Percentiles rank a stretch among this genome's conserved stretches.
Evolutionary conservation across 2,329 filamentous ascomycete genomes (phyloP).

Genomic region (Aspergillus chevalieri): DNA sequence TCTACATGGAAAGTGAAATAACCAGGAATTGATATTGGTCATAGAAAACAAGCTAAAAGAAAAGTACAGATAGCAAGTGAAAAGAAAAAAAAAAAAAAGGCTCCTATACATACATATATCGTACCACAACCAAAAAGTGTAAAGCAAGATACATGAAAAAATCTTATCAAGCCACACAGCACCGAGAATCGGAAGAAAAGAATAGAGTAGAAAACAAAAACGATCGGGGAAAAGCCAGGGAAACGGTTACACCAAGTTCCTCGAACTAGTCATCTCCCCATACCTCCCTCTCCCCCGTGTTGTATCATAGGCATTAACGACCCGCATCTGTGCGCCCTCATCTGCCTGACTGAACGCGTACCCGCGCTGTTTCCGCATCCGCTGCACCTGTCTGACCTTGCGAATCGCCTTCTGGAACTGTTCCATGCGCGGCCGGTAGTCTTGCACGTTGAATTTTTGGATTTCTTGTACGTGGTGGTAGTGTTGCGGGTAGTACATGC

Average conservation of each 20-base stretch:
- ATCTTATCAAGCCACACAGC: neutral
- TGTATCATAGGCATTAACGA: constrained; percentile 96
- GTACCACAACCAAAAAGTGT: neutral
- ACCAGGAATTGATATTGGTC: too few species aligned
- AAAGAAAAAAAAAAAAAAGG: neutral
- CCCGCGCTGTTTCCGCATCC: constrained; percentile 97
- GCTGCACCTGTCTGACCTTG: constrained; percentile 95
- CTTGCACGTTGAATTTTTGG: constrained; percentile 99
- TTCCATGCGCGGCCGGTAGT: constrained; percentile 97
- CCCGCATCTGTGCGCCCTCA: constrained; percentile 79
- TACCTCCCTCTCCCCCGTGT: constrained; percentile 85
- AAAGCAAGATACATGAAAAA: neutral
- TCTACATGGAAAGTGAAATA: neutral
- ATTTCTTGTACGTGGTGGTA: constrained; percentile 99
- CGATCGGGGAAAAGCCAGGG: neutral
- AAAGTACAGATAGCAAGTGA: neutral
- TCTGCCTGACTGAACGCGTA: constrained; percentile 98
- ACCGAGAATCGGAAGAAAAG: neutral
- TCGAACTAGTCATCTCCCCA: constrained; percentile 80
- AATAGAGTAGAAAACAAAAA: neutral
- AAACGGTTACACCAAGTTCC: constrained; percentile 23
- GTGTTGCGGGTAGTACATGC: constrained; percentile 92
- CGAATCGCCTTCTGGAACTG: constrained; percentile 99
- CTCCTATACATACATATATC: neutral
- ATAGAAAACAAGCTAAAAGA: neutral